phyloP scores from a whole-genome alignment of 257 asterid species.

The Scutellaria minor region DNA sequence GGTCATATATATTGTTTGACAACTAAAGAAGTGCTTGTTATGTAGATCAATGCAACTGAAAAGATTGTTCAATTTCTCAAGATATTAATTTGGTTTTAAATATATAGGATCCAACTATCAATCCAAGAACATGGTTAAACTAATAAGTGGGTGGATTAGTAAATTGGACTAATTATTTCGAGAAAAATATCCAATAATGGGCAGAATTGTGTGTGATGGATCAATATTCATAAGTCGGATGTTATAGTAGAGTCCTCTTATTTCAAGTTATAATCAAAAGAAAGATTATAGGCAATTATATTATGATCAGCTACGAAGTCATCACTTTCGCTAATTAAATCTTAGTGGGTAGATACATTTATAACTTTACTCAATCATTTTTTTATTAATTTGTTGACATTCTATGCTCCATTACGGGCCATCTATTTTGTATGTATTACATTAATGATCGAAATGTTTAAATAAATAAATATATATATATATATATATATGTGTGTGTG shows the following conservation, averaged over 20 bases:
- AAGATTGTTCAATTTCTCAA: background rate
- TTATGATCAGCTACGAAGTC: background rate
- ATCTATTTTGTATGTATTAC: background rate
- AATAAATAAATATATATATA: too few species aligned
- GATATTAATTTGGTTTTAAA: background rate
- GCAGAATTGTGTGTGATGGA: too few species aligned
- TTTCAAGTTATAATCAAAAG: background rate
- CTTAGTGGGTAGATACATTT: slow-evolving; percentile 20
- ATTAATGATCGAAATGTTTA: background rate
- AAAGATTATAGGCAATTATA: slow-evolving; percentile 21
- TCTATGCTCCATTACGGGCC: background rate
- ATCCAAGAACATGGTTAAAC: background rate
- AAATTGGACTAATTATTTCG: background rate
- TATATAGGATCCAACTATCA: background rate
- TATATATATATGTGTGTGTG: too few species aligned
- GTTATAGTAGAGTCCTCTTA: too few species aligned
- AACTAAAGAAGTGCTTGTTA: too few species aligned
- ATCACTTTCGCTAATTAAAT: slow-evolving; percentile 11
- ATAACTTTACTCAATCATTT: slow-evolving; percentile 25
- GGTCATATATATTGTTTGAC: too few species aligned
- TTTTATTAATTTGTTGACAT: slow-evolving; percentile 27
- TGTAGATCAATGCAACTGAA: too few species aligned
- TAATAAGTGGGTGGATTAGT: background rate
- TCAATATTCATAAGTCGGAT: too few species aligned
- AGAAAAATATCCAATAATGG: too few species aligned